Conservation (phyloP, 2,329 filamentous ascomycete genomes). For the Achaetomium macrosporum region DNA sequence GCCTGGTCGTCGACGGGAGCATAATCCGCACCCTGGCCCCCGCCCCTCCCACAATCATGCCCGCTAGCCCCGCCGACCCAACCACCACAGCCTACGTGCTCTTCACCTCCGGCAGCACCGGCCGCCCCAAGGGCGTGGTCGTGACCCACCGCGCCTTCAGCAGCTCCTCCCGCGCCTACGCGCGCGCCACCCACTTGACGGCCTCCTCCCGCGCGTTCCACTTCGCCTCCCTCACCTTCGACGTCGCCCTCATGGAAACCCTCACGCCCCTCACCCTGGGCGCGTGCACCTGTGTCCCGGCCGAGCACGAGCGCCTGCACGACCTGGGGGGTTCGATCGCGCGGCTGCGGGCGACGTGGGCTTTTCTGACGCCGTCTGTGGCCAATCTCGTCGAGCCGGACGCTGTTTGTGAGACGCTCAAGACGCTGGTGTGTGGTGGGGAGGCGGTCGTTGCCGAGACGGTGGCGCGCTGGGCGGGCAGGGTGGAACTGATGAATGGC, state of each 20-base stretch:
- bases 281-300: constrained; percentile 35
- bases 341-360: constrained; percentile 23
- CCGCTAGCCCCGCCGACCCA: not conserved
- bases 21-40: constrained; percentile 13
- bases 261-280: constrained; percentile 21
- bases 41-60: no score
- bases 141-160: constrained; percentile 16
- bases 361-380: constrained; percentile 28
- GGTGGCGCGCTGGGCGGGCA: constrained; percentile 23
- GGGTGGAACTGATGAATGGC: constrained; percentile 22
- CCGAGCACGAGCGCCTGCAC: constrained; percentile 35
- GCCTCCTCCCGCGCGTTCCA: constrained; percentile 18
- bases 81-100: constrained; percentile 21
- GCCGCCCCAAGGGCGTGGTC: constrained; percentile 21
- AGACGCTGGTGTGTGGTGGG: constrained; percentile 27
- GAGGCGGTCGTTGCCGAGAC: constrained; percentile 26
- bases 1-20: constrained; percentile 8
- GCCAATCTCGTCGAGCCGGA: constrained; percentile 26
- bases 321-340: constrained; percentile 30
- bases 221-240: constrained; percentile 22
- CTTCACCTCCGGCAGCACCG: constrained; percentile 25
- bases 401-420: constrained; percentile 22
- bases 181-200: constrained; percentile 12
- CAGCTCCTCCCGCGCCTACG: constrained; percentile 11
- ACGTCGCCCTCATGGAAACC: constrained; percentile 26